phyloP scores from a whole-genome alignment of 192 early-diverging fungal genomes.

The Mortierella claussenii region DNA sequence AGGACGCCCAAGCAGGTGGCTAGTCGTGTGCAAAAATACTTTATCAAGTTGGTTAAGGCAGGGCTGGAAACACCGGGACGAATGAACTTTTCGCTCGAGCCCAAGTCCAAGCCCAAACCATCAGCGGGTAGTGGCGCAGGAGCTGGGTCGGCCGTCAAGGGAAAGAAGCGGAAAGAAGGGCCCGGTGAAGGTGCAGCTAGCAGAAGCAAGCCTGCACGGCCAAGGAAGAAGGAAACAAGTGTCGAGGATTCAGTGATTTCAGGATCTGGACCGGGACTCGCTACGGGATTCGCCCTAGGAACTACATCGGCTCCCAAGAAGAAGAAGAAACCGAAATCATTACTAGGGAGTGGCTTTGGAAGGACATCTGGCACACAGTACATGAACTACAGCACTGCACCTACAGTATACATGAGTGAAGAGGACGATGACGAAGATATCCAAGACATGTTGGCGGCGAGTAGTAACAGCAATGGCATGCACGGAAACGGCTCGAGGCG shows the following conservation, averaged over 20 bases:
- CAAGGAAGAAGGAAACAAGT: slow-evolving; percentile 41
- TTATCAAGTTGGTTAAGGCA: slow-evolving; percentile 79
- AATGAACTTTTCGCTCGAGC: slow-evolving; percentile 62
- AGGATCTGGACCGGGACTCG: slow-evolving; percentile 4
- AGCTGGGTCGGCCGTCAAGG: slow-evolving; percentile 20
- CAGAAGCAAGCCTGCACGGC: slow-evolving; percentile 5
- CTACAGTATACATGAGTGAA: slow-evolving; percentile 66
- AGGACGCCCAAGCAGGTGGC: slow-evolving; percentile 79
- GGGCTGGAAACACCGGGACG: slow-evolving; percentile 77
- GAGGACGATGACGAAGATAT: slow-evolving; percentile 61
- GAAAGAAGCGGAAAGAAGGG: slow-evolving; percentile 36
- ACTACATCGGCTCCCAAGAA: slow-evolving; percentile 12
- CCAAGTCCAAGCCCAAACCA: slow-evolving; percentile 28
- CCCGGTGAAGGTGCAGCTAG: slow-evolving; percentile 14
- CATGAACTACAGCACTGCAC: slow-evolving; percentile 43
- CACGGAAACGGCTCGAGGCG: neutral
- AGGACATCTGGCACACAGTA: slow-evolving; percentile 63
- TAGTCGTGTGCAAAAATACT: slow-evolving; percentile 84
- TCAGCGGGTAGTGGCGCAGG: no score
- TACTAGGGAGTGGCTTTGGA: slow-evolving; percentile 20
- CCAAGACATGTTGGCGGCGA: slow-evolving; percentile 54
- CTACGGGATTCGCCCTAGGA: slow-evolving; percentile 17
- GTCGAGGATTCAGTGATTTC: neutral
- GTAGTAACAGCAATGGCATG: slow-evolving; percentile 6
- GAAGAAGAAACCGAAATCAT: slow-evolving; percentile 39